Base-by-base conservation (phyloP, 2,329 filamentous ascomycete species). In the Clarireedia homoeocarpa region DNA sequence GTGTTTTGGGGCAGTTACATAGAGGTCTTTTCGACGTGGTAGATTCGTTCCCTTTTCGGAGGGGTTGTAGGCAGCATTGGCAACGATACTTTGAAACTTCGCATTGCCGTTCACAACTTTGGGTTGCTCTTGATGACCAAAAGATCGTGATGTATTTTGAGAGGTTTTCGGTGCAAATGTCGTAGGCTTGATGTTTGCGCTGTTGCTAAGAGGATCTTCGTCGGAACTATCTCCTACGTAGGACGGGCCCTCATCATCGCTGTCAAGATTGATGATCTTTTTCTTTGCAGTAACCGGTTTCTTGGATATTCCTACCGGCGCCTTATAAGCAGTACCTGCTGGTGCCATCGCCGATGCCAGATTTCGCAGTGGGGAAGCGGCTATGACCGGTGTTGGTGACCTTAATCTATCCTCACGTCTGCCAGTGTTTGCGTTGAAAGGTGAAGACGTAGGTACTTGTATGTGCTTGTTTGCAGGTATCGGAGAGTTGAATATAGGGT, bases 371-470 rank as follows among this genome's bases (percentile, higher is more conserved):
- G 49, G 46, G 5, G 44, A 27, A 24, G 53, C 47, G 26, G 74
- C 53, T 30, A 60, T 63, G 17, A 59, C 63, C 10, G 39, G 34
- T 20, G 39, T 66, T 55, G 27, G 51, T 66, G 63, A 53, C 27
- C 51, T 39, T 45, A 54, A 49, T n/a, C 56, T 48, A 50, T 63
- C 57, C 48, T 53, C 55, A 5, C 55, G 61, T 12, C 56, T 56
- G 15, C 39, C 39, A 42, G 39, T 30, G 40, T 46, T 17, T 20
- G n/a, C 17, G 23, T 44, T 44, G 38, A 69, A 65, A 2, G 91
- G 91, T 1, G 92, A 96, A 3, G 91, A 96, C n/a, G 89, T 89
- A 30, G 86, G 85, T 3, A 96, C 91, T 70, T 96, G 91, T 55
- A 96, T 75, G 51, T 79, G 68, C 39, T 49, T 69, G 59, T 56